Base-by-base conservation (phyloP, 2,329 filamentous ascomycete species). In the Sporothrix brasiliensis region DNA sequence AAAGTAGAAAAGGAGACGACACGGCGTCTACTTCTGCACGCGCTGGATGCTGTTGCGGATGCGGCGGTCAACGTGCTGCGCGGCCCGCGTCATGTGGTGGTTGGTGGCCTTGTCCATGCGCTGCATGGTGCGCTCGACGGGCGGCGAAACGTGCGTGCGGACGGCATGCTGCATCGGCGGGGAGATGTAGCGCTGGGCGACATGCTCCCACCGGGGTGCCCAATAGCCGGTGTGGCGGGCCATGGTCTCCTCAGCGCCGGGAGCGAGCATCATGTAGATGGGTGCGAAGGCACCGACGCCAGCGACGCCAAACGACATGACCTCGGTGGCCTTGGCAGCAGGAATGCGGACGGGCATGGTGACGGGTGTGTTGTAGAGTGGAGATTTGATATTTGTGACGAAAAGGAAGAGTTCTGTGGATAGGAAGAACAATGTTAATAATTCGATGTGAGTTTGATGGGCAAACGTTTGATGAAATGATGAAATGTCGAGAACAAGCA, bases 181-280 rank as follows among this genome's bases (percentile, higher is more conserved):
- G n/a, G 80, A 78, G 76, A 88, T 78, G 76, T 88, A 84, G 79
- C 83, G 85, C 73, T 79, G 83, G 76, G 88, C 83, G 78, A 86
- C 87, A 68, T 82, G 81, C 78, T 88, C 86, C 86, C 86, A 88
- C 70, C 85, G 83, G 21, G 86, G 85, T 4, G 86, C 86, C 86
- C 86, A 88, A 75, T 84, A 83, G 71, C 81, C 80, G 3, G 86
- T 88, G 77, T 87, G 85, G 30, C 79, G 78, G 69, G 84, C 82
- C 49, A 88, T 77, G 56, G 82, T 82, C 77, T 87, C 84, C 73
- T 87, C 83, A 71, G 85, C 84, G 49, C 85, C 85, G 34, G 86
- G 86, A 0, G 69, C 65, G 70, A 86, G 80, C 75, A 87, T 80
- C 75, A 88, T 81, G 79, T 87, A 87, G 75, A 88, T 81, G 39